Percentiles rank a stretch among this genome's conserved stretches.
These are phyloP conservation scores for Apiosordaria backusii DNA, from an alignment of 495 filamentous ascomycete species.

Conservation along the genomic window DNA sequence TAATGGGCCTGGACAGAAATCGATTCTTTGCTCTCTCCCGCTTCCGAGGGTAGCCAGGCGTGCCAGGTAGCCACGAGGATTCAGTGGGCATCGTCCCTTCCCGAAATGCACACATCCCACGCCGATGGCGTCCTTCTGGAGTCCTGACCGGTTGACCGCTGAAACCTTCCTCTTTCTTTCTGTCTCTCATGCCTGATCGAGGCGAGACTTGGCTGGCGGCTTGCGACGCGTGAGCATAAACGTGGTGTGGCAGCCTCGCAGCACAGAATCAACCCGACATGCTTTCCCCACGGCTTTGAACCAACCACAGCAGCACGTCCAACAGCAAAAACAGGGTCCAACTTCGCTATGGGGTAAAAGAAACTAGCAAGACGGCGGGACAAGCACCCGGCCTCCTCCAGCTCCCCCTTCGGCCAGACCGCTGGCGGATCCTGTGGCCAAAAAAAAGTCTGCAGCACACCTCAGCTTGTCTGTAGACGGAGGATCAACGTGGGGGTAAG, in stretches of 20 bases:
- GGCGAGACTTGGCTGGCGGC: no score
- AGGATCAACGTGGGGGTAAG: slow-evolving; percentile 10
- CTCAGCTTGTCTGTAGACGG: neutral
- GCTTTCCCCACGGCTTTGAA: slow-evolving; percentile 5
- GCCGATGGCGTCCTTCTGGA: neutral
- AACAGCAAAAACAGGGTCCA: neutral
- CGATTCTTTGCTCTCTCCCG: neutral
- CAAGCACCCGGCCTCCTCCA: slow-evolving; percentile 4
- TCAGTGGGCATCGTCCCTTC: neutral
- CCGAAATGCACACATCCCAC: neutral
- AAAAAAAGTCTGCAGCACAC: neutral
- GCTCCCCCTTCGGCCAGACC: neutral
- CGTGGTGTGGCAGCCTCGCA: neutral
- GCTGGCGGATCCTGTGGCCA: neutral
- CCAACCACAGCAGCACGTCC: neutral
- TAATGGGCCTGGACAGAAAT: neutral
- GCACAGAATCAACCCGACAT: neutral
- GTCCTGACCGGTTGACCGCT: neutral
- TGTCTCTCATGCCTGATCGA: neutral
- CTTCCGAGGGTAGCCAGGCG: neutral
- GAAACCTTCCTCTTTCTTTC: neutral
- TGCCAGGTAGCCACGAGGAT: neutral
- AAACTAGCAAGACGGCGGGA: slow-evolving; percentile 12
- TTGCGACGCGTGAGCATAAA: neutral
- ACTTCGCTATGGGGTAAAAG: slow-evolving; percentile 13